These are phyloP conservation scores for Hermanozyma aechmeae DNA, from an alignment of 805 yeast species.

Conservation along the genomic window DNA sequence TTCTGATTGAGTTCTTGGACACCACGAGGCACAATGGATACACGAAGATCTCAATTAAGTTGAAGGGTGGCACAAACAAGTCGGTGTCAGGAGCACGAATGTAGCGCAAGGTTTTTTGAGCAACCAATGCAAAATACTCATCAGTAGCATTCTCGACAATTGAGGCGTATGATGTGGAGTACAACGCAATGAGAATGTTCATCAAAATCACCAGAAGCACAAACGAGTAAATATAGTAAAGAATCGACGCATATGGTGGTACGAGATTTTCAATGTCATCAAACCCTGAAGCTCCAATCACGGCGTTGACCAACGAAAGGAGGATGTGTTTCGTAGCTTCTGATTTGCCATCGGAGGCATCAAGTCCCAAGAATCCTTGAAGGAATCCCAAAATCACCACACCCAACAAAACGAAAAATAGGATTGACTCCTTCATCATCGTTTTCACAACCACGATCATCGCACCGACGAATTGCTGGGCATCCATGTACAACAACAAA, in stretches of 20 bases:
- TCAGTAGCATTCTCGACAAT: constrained; percentile 77
- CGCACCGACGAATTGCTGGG: constrained; percentile 75
- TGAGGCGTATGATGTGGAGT: constrained; percentile 73
- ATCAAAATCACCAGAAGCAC: constrained; percentile 65
- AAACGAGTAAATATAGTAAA: constrained; percentile 72
- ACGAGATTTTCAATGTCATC: constrained; percentile 62
- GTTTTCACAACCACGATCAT: constrained; percentile 79
- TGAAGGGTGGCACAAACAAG: constrained; percentile 79
- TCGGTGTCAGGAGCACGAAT: constrained; percentile 84
- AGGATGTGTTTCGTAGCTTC: constrained; percentile 64
- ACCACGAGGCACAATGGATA: constrained; percentile 25
- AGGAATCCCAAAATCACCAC: constrained; percentile 72
- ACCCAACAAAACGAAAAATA: constrained; percentile 65
- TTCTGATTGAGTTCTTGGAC: constrained; percentile 20
- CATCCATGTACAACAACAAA: constrained; percentile 65
- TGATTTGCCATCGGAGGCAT: constrained; percentile 76
- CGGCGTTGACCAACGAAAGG: constrained; percentile 57
- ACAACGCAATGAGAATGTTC: constrained; percentile 78
- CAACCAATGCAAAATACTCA: constrained; percentile 76
- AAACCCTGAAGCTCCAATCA: constrained; percentile 69
- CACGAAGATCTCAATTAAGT: constrained; percentile 51
- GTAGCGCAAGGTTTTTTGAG: constrained; percentile 75
- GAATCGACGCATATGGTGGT: constrained; percentile 76
- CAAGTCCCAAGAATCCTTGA: constrained; percentile 82
- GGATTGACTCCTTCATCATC: constrained; percentile 80